Conservation (phyloP, 2,329 filamentous ascomycete species). For the Phialemoniopsis sp. region DNA sequence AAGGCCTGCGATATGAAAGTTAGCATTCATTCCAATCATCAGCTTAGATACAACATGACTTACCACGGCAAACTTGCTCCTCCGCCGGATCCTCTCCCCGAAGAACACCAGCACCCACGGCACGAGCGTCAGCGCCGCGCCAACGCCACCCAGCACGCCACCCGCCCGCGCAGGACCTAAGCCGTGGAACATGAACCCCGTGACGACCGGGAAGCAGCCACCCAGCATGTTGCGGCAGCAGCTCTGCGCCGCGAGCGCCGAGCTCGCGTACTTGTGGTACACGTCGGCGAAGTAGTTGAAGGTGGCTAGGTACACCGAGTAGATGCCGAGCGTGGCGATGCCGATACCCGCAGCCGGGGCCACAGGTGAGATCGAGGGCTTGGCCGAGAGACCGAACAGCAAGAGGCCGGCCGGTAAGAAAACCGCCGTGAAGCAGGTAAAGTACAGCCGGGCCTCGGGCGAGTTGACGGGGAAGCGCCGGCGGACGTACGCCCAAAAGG, state of each 20-base stretch:
- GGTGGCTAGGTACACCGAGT: constrained; percentile 78
- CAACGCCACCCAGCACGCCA: constrained; percentile 72
- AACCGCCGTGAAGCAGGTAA: constrained; percentile 70
- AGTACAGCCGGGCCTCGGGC: constrained; percentile 79
- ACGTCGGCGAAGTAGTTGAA: constrained; percentile 93
- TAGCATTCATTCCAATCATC: too few species aligned
- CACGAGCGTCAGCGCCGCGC: constrained; percentile 65
- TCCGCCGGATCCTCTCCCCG: constrained; percentile 69
- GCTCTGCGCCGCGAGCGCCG: constrained; percentile 79
- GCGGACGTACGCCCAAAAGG: constrained; percentile 41
- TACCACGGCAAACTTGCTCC: constrained; percentile 72
- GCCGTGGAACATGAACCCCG: constrained; percentile 65
- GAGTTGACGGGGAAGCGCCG: constrained; percentile 42
- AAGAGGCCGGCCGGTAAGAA: constrained; percentile 78
- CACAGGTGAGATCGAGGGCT: constrained; percentile 63
- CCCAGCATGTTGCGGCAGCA: constrained; percentile 83
- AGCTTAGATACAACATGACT: too few species aligned
- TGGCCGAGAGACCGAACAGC: constrained; percentile 72
- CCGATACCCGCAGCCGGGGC: constrained; percentile 66
- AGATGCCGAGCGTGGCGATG: constrained; percentile 80
- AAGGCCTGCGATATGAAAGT: too few species aligned
- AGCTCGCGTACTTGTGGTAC: constrained; percentile 81
- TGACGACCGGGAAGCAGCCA: constrained; percentile 76
- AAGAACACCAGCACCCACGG: constrained; percentile 83
- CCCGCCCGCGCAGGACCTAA: constrained; percentile 69